Conservation (phyloP, 2,329 filamentous ascomycete species). For the Arthrobotrys musiformis region DNA sequence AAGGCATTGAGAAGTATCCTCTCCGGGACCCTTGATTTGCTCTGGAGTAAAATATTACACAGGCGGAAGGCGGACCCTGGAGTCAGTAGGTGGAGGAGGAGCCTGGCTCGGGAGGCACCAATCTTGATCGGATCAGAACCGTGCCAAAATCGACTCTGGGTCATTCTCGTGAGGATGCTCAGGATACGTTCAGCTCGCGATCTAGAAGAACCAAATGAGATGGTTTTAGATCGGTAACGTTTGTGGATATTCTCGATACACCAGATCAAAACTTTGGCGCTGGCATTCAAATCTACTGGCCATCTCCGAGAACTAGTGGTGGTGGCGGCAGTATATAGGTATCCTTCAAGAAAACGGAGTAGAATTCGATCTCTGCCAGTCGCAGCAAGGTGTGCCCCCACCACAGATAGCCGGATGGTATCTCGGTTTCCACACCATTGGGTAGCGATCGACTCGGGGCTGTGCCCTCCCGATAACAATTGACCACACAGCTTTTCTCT, state of each 20-base stretch:
- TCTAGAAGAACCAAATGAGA: conserved; percentile 4
- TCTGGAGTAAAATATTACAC: conserved; percentile 9
- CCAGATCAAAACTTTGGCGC: conserved; percentile 30
- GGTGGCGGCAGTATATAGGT: neutral
- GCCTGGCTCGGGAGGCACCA: conserved; percentile 21
- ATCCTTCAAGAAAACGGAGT: conserved; percentile 28
- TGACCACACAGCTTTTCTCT: conserved; percentile 11
- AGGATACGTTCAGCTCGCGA: conserved; percentile 30
- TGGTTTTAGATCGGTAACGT: neutral
- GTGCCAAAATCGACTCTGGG: neutral
- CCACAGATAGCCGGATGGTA: neutral
- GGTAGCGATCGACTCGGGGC: conserved; percentile 1
- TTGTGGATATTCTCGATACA: conserved; percentile 36
- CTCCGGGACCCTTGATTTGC: conserved; percentile 29
- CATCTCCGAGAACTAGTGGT: neutral
- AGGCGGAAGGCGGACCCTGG: conserved; percentile 25
- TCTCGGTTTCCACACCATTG: neutral
- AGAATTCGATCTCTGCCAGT: conserved; percentile 23
- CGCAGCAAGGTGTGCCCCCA: conserved; percentile 25
- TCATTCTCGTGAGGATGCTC: conserved; percentile 5
- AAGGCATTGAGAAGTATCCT: conserved; percentile 30
- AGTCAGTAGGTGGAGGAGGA: conserved; percentile 13
- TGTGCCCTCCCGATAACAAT: conserved; percentile 23
- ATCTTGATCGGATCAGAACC: conserved; percentile 9
- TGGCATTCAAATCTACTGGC: conserved; percentile 5